Evolutionary conservation across 306 rosid genomes (phyloP), one percentile per base, ranked within the genome.

Genomic region (Heteromeles arbutifolia): DNA sequence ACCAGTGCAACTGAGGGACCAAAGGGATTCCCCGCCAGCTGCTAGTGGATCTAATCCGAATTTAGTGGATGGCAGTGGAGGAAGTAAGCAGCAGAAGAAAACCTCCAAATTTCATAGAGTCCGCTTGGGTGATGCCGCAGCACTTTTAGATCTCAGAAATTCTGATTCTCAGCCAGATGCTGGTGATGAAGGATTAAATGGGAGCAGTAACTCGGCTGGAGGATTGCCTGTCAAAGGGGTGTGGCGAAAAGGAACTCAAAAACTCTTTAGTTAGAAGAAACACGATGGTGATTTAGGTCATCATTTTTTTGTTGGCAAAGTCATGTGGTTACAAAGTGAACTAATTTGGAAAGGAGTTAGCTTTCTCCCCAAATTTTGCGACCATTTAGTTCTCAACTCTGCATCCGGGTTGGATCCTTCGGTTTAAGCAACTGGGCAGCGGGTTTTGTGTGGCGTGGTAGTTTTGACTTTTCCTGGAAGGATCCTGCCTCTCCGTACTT

Each of bases 211-310:
- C 77, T 64, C 82, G 15, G 24, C 76, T 13, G 92, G 87, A 75
- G 96, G 87, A 67, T 80, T 83, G 70, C 97, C 98, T 44, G 93
- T 84, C 8, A 88, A 87, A 26, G 97, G 98, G 68, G 99, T 95
- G 54, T 95, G 99, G 99, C 82, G 86, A 75, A 92, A 91, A 22
- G 96, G 93, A 29, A 92, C 83, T 37, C 86, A 87, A 1, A 92
- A 71, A 74, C 92, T 95, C 18, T 82, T 82, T 79, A 61, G 82
- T 43, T 82, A 77, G 67, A 31, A 59, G 22, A 44, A 52, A 29
- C 34, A 15, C 70, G 32, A 19, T n/a, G n/a, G n/a, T 48, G 64
- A 9, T 15, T 62, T 64, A 22, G 25, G 69, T 62, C 17, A 31
- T 64, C 31, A 26, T 17, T 37, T 61, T 45, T 32, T 59, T 72